Conservation (phyloP, 495 filamentous ascomycete genomes). For the Hypoxylon perforatum region DNA sequence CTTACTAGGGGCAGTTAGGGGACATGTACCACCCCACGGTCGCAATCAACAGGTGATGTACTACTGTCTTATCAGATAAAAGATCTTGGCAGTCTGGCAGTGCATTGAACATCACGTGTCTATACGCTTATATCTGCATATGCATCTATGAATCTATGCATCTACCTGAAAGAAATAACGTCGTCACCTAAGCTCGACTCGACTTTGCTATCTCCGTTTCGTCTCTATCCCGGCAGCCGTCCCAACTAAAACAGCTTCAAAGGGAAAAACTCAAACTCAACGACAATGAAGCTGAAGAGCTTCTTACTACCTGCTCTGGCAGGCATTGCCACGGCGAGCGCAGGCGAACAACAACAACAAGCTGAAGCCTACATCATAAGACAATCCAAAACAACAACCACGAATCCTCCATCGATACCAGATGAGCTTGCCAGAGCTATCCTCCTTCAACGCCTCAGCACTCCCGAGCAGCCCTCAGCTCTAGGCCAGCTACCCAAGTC, state of each 20-base stretch:
- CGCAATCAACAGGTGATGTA: too few species aligned
- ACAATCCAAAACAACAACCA: slow-evolving; percentile 26
- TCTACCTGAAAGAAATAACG: not conserved
- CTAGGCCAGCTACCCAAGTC: slow-evolving; percentile 55
- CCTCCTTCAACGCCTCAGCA: slow-evolving; percentile 54
- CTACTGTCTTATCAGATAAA: too few species aligned
- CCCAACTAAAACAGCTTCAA: slow-evolving; percentile 19
- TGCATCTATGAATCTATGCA: too few species aligned
- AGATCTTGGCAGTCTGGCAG: too few species aligned
- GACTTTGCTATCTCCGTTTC: not conserved
- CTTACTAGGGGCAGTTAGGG: too few species aligned
- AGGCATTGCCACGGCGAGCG: slow-evolving; percentile 46
- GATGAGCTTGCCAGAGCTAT: slow-evolving; percentile 53
- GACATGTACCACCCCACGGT: too few species aligned
- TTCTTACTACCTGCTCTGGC: slow-evolving; percentile 51
- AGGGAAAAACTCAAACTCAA: not conserved
- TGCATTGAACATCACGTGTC: too few species aligned
- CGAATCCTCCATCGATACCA: slow-evolving; percentile 49
- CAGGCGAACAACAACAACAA: slow-evolving; percentile 32
- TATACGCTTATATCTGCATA: too few species aligned
- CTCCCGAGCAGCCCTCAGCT: slow-evolving; percentile 47
- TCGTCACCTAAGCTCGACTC: not conserved
- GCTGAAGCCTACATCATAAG: slow-evolving; percentile 45
- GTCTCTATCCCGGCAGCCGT: slow-evolving; percentile 12
- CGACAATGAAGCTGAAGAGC: slow-evolving; percentile 48